These are phyloP conservation scores for Yarrowia bubula DNA, from an alignment of 805 yeast genomes.

Conservation along the genomic window DNA sequence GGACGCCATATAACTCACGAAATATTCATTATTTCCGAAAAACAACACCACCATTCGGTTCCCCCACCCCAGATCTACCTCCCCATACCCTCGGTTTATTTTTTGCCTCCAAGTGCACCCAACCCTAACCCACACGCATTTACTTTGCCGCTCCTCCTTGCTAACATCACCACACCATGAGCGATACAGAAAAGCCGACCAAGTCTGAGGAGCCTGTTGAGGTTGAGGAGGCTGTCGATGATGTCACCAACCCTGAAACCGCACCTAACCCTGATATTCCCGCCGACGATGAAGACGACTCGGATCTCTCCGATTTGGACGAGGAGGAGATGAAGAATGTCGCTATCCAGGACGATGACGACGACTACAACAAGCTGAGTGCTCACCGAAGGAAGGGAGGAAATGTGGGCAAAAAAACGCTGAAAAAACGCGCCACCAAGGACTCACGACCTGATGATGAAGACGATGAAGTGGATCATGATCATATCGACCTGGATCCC, in stretches of 20 bases:
- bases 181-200: conserved; percentile 9
- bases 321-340: conserved; percentile 41
- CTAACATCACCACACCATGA: conserved; percentile 16
- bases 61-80: too few species aligned
- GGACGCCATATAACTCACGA: too few species aligned
- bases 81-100: too few species aligned
- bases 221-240: neutral
- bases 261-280: too few species aligned
- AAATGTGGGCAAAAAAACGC: conserved; percentile 26
- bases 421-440: conserved; percentile 32
- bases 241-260: neutral
- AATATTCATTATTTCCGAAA: too few species aligned
- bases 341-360: conserved; percentile 39
- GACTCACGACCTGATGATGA: conserved; percentile 30
- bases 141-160: neutral
- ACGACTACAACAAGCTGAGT: conserved; percentile 42
- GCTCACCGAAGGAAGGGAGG: conserved; percentile 43
- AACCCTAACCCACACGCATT: neutral
- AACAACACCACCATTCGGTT: too few species aligned
- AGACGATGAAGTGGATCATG: conserved; percentile 31
- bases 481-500: conserved; percentile 38
- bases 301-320: conserved; percentile 42
- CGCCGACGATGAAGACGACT: conserved; percentile 47
- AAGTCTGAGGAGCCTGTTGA: conserved; percentile 14
- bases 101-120: too few species aligned